Evolutionary conservation across 148 eudicot genomes (phyloP).

Genomic region (Rhododendron ferrugineum): DNA sequence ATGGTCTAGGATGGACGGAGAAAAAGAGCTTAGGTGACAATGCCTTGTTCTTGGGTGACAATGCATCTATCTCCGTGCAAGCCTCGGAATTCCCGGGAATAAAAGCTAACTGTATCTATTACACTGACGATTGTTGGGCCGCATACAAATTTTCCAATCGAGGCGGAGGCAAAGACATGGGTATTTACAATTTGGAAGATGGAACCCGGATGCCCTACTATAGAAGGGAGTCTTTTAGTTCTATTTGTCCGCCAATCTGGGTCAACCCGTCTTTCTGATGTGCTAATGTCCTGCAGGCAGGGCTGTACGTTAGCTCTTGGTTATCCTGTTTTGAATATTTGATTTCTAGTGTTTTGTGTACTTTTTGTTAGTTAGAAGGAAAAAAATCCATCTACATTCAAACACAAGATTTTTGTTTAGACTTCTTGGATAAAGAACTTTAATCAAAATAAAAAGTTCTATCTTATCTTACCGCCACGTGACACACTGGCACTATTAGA

Average conservation of each 20-base stretch:
- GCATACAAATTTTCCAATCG: background rate
- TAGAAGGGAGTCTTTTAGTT: background rate
- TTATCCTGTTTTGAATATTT: background rate
- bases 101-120: background rate
- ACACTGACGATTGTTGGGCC: background rate
- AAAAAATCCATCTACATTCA: too few relatives aligned
- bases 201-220: background rate
- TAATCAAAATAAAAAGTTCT: too few relatives aligned
- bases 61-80: background rate
- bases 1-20: background rate
- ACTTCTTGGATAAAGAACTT: too few relatives aligned
- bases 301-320: background rate
- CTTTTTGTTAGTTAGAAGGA: too few relatives aligned
- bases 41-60: background rate
- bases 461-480: too few relatives aligned
- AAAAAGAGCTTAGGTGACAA: background rate
- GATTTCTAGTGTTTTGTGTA: background rate
- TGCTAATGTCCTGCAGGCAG: background rate
- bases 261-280: background rate
- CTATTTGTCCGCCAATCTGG: background rate
- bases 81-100: background rate
- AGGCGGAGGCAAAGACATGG: slow-evolving; percentile 4
- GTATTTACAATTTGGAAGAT: background rate
- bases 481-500: too few relatives aligned
- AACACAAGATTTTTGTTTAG: too few relatives aligned